These are phyloP conservation scores for Paraphoma sp. DNA, from an alignment of 2,329 filamentous ascomycete species.

Conservation along the genomic window DNA sequence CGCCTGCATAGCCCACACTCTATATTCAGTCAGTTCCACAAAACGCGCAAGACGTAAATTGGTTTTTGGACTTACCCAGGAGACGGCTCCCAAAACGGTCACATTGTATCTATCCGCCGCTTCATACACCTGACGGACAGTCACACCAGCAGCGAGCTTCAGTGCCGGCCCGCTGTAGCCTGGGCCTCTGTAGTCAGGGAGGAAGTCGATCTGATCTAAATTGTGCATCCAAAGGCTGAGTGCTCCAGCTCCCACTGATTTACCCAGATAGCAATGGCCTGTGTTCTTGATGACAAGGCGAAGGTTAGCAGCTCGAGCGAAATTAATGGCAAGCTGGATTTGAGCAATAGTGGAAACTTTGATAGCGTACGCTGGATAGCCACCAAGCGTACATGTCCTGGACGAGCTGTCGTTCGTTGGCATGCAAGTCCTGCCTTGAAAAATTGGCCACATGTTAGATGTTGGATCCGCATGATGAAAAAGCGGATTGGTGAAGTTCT, in stretches of 20 bases:
- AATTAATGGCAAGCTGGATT: constrained; percentile 13
- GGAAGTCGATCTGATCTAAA: constrained; percentile 24
- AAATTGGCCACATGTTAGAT: constrained; percentile 33
- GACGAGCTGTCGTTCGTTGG: constrained; percentile 11
- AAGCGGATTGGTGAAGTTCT: constrained; percentile 13
- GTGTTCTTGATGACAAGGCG: constrained; percentile 29
- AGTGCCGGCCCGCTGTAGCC: constrained; percentile 29
- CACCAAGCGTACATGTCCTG: constrained; percentile 14
- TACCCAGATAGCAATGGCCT: constrained; percentile 26
- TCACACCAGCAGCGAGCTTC: constrained; percentile 33
- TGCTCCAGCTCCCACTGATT: constrained; percentile 31
- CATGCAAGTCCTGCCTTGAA: constrained; percentile 32
- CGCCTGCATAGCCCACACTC: constrained; percentile 30
- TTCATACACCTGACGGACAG: constrained; percentile 24
- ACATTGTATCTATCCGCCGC: constrained; percentile 27
- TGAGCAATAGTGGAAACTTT: constrained; percentile 14
- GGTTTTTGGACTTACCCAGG: constrained; percentile 30
- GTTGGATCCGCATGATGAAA: constrained; percentile 42
- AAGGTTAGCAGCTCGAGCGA: constrained; percentile 1
- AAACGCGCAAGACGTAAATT: not conserved
- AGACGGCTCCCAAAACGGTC: constrained; percentile 24
- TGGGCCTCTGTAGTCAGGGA: constrained; percentile 12
- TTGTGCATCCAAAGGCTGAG: constrained; percentile 40
- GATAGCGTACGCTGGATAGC: constrained; percentile 11
- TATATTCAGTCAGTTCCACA: constrained; percentile 8